phyloP scores from a whole-genome alignment of 306 rosid species.

The Mimosa bimucronata region DNA sequence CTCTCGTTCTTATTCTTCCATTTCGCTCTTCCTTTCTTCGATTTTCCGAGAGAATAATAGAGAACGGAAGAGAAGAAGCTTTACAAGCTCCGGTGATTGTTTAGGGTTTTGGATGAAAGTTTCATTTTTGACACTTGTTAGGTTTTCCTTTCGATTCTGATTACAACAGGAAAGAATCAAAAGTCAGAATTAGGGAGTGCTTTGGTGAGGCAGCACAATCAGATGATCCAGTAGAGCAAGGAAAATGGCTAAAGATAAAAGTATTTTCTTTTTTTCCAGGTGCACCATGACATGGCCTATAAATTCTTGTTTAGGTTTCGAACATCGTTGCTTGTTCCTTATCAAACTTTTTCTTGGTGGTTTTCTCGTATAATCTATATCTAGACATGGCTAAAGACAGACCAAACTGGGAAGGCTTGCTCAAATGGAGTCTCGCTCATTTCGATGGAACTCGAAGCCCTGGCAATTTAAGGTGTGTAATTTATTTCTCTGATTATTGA shows the following conservation, averaged over 20 bases:
- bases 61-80: background rate
- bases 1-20: too few species aligned
- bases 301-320: background rate
- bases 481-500: background rate
- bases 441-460: conserved; percentile 61
- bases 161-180: conserved; percentile 70
- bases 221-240: conserved; percentile 76
- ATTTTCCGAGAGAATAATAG: too few species aligned
- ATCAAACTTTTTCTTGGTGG: background rate
- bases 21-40: too few species aligned
- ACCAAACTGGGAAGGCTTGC: conserved; percentile 75
- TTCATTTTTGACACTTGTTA: too few species aligned
- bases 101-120: too few species aligned
- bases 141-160: background rate
- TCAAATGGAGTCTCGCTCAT: conserved; percentile 70
- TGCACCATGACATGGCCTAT: too few species aligned
- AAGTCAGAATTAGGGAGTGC: conserved; percentile 79
- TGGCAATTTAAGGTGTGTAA: conserved; percentile 51
- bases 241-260: too few species aligned
- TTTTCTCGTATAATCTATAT: conserved; percentile 1
- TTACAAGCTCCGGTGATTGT: too few species aligned
- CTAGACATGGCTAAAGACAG: conserved; percentile 57
- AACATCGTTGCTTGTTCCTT: background rate
- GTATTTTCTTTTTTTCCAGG: too few species aligned
- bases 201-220: conserved; percentile 90